Evolutionary conservation across 225 moss, liverwort and hornwort species (phyloP).

Genomic region (Anthoceros angustus): DNA sequence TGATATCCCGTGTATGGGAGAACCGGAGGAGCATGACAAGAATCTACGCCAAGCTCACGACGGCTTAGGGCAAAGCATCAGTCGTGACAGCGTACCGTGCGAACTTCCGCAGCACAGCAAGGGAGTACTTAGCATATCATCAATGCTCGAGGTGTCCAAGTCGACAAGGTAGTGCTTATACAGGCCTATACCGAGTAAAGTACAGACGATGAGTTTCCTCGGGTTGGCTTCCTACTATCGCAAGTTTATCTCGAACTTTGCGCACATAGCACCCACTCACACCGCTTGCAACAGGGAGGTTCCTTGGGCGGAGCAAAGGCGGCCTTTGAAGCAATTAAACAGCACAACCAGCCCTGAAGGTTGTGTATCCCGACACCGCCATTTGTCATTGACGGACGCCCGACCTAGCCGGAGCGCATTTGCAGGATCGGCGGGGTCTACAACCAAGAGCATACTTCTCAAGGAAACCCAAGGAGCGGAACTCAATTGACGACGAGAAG

Average conservation of each 20-base stretch:
- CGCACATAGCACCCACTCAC: not conserved
- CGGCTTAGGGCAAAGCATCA: not conserved
- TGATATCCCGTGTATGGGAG: conserved; percentile 6
- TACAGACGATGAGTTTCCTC: not conserved
- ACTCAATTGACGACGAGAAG: not conserved
- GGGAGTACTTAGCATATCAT: not conserved
- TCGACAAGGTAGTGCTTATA: not conserved
- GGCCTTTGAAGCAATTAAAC: not conserved
- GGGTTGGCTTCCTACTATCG: no score
- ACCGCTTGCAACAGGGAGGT: not conserved
- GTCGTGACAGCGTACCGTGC: not conserved
- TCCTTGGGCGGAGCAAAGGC: not conserved
- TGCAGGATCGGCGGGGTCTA: not conserved
- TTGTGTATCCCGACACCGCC: not conserved
- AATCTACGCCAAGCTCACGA: not conserved
- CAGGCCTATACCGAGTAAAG: not conserved
- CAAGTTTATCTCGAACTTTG: conserved; percentile 2
- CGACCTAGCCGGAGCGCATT: not conserved
- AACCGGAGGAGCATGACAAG: not conserved
- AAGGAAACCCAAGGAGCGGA: not conserved
- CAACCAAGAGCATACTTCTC: not conserved
- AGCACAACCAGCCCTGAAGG: not conserved
- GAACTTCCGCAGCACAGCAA: not conserved
- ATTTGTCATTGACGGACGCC: not conserved
- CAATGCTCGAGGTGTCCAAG: not conserved